Conservation (phyloP, 2,329 filamentous ascomycete genomes). For the Xylogone sp. region DNA sequence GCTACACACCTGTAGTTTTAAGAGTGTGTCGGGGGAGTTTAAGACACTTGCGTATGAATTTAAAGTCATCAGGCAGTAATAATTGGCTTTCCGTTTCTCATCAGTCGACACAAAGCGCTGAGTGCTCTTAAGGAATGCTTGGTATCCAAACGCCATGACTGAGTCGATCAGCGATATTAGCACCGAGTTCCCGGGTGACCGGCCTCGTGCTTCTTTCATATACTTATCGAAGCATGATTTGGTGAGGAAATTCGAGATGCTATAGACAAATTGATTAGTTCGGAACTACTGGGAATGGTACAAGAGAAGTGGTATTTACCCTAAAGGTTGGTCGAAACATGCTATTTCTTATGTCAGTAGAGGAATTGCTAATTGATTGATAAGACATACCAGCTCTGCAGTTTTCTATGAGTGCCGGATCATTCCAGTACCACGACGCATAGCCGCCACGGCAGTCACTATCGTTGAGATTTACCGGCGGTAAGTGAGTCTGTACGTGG, state of each 20-base stretch:
- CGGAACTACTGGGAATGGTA: background rate
- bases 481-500: background rate
- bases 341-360: background rate
- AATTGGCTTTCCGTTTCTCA: slow-evolving; percentile 1
- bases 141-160: slow-evolving; percentile 5
- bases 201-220: background rate
- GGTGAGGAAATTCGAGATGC: background rate
- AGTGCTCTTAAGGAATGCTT: slow-evolving; percentile 3
- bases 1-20: slow-evolving; percentile 5
- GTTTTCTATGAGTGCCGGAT: slow-evolving; percentile 6
- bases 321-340: slow-evolving; percentile 4
- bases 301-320: background rate
- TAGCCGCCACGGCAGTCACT: slow-evolving; percentile 1
- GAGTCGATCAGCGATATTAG: slow-evolving; percentile 5
- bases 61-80: slow-evolving; percentile 4
- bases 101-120: background rate
- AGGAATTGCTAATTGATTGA: background rate
- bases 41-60: slow-evolving; percentile 2
- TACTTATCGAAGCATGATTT: background rate
- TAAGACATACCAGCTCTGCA: slow-evolving; percentile 5
- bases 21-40: slow-evolving; percentile 2
- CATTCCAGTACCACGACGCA: slow-evolving; percentile 8
- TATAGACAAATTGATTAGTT: slow-evolving; percentile 1
- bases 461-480: background rate
- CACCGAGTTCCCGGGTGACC: background rate